Base-by-base conservation (phyloP, 2,329 filamentous ascomycete genomes). In the Didymella sp. region DNA sequence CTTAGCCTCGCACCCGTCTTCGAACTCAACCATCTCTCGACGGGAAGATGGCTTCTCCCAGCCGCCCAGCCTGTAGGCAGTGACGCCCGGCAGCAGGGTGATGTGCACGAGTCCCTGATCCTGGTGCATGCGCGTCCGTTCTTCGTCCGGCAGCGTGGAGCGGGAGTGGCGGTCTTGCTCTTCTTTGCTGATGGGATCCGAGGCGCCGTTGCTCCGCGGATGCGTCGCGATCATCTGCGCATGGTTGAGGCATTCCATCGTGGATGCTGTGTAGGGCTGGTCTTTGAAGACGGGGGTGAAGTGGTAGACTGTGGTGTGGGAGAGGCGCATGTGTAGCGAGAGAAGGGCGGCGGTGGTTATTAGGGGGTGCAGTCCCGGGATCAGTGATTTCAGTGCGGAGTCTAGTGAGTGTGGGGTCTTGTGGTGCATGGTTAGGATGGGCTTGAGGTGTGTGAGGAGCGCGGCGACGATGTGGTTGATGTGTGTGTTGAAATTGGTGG, bases 261-360 rank as follows among this genome's bases (percentile, higher is more conserved):
- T 17, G 0, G 41, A 24, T 8, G 4, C 15, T 6, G 21, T 40
- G 51, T 62, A 74, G 15, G 9, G 42, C 15, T 68, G 62, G 60
- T 74, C 70, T 51, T 73, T 73, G 61, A 66, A 63, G 0, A 62
- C 31, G 13, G 69, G 69, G 1, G 46, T 38, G 51, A 70, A 59
- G 63, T 67, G 53, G 62, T 76, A 76, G 2, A 62, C 63, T 2
- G 71, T 74, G 53, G 53, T 68, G 60, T 0, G 58, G 40, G 41
- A 72, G 6, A 64, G 27, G 21, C 60, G 65, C 69, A 75, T 73
- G 31, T 56, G 42, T 0, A 75, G 59, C 38, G 55, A 59, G 11
- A 73, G 58, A 0, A 72, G 37, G 6, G 51, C 71, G 21, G 72
- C 65, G n/a, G 69, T 1, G 3, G 17, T 7, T 42, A 54, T 48